A percentile compares a stretch with the other conserved stretches of the same genome.
These are phyloP conservation scores for Penicillium frequentans DNA, from an alignment of 2,329 filamentous ascomycete genomes.

Conservation along the genomic window DNA sequence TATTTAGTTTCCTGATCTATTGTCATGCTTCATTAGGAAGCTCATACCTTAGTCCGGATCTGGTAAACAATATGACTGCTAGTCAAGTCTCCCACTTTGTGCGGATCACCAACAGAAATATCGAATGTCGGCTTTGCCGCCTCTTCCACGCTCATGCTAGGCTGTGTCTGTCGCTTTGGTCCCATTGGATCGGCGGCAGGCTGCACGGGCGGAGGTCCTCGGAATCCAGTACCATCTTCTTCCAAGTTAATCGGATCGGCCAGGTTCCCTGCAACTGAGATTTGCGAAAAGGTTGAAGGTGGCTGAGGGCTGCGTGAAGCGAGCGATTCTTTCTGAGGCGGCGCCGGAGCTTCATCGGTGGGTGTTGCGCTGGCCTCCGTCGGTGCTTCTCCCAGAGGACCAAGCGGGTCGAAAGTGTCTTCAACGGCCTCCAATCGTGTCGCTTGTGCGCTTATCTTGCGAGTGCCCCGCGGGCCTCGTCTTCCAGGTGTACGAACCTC, in stretches of 20 bases:
- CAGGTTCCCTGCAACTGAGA: conserved; percentile 51
- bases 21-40: neutral
- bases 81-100: conserved; percentile 95
- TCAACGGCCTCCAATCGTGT: conserved; percentile 65
- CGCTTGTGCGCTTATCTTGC: conserved; percentile 60
- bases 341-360: conserved; percentile 56
- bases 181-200: conserved; percentile 45
- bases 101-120: conserved; percentile 91
- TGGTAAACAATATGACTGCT: conserved; percentile 98
- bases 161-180: conserved; percentile 57
- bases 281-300: conserved; percentile 44
- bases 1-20: neutral
- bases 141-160: conserved; percentile 88
- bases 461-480: conserved; percentile 53
- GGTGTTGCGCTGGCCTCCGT: conserved; percentile 37
- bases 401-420: conserved; percentile 61
- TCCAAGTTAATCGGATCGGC: conserved; percentile 71
- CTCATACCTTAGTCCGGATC: conserved; percentile 83
- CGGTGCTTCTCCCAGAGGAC: conserved; percentile 55
- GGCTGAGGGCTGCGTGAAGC: conserved; percentile 38
- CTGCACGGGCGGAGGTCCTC: conserved; percentile 61
- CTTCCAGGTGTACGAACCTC: conserved; percentile 49
- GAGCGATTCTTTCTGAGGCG: conserved; percentile 60
- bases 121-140: conserved; percentile 88
- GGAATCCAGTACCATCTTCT: conserved; percentile 66